These are phyloP conservation scores for Ophiobolus disseminans DNA, from an alignment of 2,329 filamentous ascomycete species.

Conservation along the genomic window DNA sequence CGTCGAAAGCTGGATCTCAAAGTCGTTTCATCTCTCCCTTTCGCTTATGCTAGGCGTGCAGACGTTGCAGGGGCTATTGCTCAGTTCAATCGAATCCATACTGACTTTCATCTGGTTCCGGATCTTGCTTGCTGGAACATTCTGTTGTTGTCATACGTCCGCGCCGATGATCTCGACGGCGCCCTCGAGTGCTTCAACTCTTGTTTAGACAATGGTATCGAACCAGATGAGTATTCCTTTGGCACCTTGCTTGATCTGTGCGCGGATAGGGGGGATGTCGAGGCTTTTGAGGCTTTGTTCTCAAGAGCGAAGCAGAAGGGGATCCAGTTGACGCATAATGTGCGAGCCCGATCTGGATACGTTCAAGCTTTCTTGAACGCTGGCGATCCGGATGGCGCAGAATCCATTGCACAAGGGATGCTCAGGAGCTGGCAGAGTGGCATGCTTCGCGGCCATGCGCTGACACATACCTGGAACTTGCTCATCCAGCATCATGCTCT, in stretches of 20 bases:
- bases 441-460: constrained; percentile 55
- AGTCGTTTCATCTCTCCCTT: constrained; percentile 58
- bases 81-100: constrained; percentile 68
- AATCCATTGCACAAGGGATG: constrained; percentile 64
- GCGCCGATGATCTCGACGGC: constrained; percentile 70
- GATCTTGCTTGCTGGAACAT: constrained; percentile 75
- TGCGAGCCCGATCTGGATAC: constrained; percentile 51
- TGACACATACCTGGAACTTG: constrained; percentile 78
- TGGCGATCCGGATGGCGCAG: constrained; percentile 51
- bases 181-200: constrained; percentile 69
- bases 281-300: constrained; percentile 71
- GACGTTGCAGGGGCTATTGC: constrained; percentile 66
- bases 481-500: constrained; percentile 74
- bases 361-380: constrained; percentile 68
- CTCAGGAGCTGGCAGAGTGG: constrained; percentile 54
- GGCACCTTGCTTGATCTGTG: constrained; percentile 76
- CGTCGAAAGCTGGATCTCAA: constrained; percentile 15
- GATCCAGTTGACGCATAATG: constrained; percentile 28
- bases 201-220: constrained; percentile 58
- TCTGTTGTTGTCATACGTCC: constrained; percentile 73
- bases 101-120: constrained; percentile 63
- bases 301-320: constrained; percentile 63
- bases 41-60: constrained; percentile 73
- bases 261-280: constrained; percentile 74
- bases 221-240: constrained; percentile 70